A percentile compares a stretch with the other conserved stretches of the same genome.
phyloP scores from a whole-genome alignment of 1,284 basidiomycete species.

The Ustilago curta region DNA sequence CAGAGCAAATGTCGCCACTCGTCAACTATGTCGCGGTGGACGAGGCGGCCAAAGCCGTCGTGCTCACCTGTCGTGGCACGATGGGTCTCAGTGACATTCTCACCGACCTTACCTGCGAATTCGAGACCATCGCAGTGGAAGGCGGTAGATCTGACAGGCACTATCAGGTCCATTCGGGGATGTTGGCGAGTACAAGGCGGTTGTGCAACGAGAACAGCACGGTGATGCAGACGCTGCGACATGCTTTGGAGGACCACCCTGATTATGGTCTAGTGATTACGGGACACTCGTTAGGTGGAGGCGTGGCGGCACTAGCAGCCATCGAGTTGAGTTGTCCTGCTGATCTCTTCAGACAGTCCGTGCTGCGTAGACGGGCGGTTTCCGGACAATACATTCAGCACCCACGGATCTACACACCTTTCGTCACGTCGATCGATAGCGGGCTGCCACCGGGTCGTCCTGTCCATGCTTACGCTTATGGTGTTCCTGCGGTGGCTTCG shows the following conservation, averaged over 20 bases:
- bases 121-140: constrained; percentile 70
- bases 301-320: constrained; percentile 71
- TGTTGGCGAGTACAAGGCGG: constrained; percentile 71
- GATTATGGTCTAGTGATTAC: constrained; percentile 72
- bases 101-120: constrained; percentile 73
- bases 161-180: constrained; percentile 73
- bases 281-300: constrained; percentile 73
- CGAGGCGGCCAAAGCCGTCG: constrained; percentile 70
- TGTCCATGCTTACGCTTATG: constrained; percentile 72
- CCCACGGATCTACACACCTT: constrained; percentile 70
- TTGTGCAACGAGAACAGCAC: constrained; percentile 70
- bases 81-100: constrained; percentile 72
- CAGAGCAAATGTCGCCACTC: constrained; percentile 70
- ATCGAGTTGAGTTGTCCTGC: constrained; percentile 68
- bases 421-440: constrained; percentile 70
- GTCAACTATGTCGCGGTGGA: constrained; percentile 72
- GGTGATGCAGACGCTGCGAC: constrained; percentile 71
- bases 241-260: constrained; percentile 70
- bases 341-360: constrained; percentile 63
- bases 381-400: constrained; percentile 47
- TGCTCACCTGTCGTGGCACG: constrained; percentile 73
- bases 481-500: constrained; percentile 61
- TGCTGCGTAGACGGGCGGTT: constrained; percentile 16
- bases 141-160: constrained; percentile 69
- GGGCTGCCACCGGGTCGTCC: constrained; percentile 72